Evolutionary conservation across 2,329 filamentous ascomycete species (phyloP), one percentile per base, ranked within the genome.

Genomic region (Fusarium illudens): DNA sequence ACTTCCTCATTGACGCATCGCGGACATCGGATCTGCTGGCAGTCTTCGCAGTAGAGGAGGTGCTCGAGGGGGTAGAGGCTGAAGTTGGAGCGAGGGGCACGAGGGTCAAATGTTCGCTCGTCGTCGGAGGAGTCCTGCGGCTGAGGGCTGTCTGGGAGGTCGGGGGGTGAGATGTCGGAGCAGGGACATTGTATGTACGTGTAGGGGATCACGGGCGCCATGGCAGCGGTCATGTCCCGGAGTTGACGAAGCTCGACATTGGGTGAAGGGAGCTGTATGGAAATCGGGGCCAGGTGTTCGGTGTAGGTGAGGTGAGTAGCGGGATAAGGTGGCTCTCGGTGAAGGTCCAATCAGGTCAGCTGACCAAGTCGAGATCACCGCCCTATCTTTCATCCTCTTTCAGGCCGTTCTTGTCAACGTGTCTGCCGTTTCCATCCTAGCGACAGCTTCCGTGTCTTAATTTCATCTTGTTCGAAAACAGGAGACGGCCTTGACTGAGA

Each of bases 21-120:
- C 6, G 93, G 92, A 77, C 96, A 99, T 71, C 96, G 92, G 65
- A 98, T 97, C 79, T 97, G 92, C 77, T 97, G 93, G 79, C 96
- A 99, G 78, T 98, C 96, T 77, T 97, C 95, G 83, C 96, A 99
- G 82, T 97, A 99, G 37, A 98, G 86, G 25, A 99, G 87, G 76
- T 97, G 90, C 75, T 98, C 95, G 44, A 97, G 89, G 1, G 96
- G 95, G 76, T 95, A 97, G 30, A 99, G 84, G 70, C 93, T 94
- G 83, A 93, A 98, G 78, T 94, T 96, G 61, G 96, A 92, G 34
- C 94, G 90, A 15, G 92, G 88, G 64, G 90, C 90, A 72, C 92
- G 89, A 3, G 96, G 94, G 76, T 99, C 92, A 78, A 99, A 97
- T 4, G 92, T 91, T 65, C 86, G 85, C 61, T 93, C 92, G 68